These are phyloP conservation scores for Panaeolus papilionaceus DNA, from an alignment of 768 basidiomycete genomes.

Conservation along the genomic window DNA sequence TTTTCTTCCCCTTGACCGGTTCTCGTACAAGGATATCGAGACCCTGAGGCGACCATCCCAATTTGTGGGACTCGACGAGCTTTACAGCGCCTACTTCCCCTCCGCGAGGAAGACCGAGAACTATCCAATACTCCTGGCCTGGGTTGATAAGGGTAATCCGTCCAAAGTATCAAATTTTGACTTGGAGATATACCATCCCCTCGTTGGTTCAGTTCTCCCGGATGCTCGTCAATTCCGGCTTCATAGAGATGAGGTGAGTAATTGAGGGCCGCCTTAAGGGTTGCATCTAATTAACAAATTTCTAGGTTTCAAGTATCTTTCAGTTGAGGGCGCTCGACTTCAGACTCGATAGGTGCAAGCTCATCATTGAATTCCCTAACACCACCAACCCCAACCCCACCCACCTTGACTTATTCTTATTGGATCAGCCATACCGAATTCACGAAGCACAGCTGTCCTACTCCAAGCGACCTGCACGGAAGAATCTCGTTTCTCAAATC, in stretches of 20 bases:
- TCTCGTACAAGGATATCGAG: not conserved
- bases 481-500: not conserved
- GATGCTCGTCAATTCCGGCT: conserved; percentile 1
- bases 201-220: not conserved
- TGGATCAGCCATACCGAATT: conserved; percentile 2
- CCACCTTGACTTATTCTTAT: conserved; percentile 4
- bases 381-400: not conserved
- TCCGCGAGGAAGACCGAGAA: not conserved
- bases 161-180: not conserved
- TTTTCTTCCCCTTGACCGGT: conserved; percentile 3
- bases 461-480: conserved; percentile 3
- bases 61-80: not conserved
- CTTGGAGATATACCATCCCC: conserved; percentile 1
- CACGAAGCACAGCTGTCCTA: not conserved
- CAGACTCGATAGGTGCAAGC: conserved; percentile 5
- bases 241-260: not conserved
- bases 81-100: not conserved
- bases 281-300: no score
- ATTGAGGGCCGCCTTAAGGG: not conserved
- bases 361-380: not conserved
- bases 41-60: not conserved
- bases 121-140: not conserved
- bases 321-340: conserved; percentile 6
- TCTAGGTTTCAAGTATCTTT: conserved; percentile 2
- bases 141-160: not conserved